Conservation (phyloP, 495 filamentous ascomycete species). For the Cercophora scortea region DNA sequence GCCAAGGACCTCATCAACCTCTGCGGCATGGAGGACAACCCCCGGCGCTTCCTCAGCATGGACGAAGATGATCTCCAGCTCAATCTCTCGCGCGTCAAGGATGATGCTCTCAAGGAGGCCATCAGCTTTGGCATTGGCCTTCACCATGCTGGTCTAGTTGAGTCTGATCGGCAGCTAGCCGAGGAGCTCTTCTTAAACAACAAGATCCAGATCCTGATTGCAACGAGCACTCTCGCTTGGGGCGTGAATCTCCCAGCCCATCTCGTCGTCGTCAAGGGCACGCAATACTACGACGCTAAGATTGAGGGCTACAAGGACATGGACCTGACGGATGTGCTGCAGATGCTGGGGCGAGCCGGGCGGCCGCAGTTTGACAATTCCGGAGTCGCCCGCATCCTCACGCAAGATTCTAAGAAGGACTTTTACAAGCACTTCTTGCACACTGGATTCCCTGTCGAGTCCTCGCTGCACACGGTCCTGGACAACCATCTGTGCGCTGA, state of each 20-base stretch:
- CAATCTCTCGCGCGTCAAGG: slow-evolving; percentile 78
- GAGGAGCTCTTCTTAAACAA: slow-evolving; percentile 96
- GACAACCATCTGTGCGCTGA: slow-evolving; percentile 97
- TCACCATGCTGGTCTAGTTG: slow-evolving; percentile 94
- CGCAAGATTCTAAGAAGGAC: slow-evolving; percentile 95
- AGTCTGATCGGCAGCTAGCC: slow-evolving; percentile 81
- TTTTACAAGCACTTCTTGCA: slow-evolving; percentile 99
- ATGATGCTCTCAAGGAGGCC: slow-evolving; percentile 83
- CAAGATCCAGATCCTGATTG: slow-evolving; percentile 94
- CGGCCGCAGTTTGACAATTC: slow-evolving; percentile 94
- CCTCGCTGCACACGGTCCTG: slow-evolving; percentile 87
- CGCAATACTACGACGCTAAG: slow-evolving; percentile 97
- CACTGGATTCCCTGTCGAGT: slow-evolving; percentile 96
- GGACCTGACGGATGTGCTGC: slow-evolving; percentile 96
- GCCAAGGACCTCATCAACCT: slow-evolving; percentile 94
- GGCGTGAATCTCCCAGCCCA: slow-evolving; percentile 97
- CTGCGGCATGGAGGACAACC: slow-evolving; percentile 98
- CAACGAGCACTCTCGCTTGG: slow-evolving; percentile 97
- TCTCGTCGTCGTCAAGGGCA: slow-evolving; percentile 95
- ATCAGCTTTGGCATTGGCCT: slow-evolving; percentile 94
- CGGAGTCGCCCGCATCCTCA: slow-evolving; percentile 93
- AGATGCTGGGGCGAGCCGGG: slow-evolving; percentile 95
- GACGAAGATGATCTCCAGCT: slow-evolving; percentile 87
- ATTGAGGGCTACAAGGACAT: slow-evolving; percentile 97
- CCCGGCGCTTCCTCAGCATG: slow-evolving; percentile 85